Conservation (phyloP, 1,284 basidiomycete genomes). For the Mycosarcoma mackinlayi region DNA sequence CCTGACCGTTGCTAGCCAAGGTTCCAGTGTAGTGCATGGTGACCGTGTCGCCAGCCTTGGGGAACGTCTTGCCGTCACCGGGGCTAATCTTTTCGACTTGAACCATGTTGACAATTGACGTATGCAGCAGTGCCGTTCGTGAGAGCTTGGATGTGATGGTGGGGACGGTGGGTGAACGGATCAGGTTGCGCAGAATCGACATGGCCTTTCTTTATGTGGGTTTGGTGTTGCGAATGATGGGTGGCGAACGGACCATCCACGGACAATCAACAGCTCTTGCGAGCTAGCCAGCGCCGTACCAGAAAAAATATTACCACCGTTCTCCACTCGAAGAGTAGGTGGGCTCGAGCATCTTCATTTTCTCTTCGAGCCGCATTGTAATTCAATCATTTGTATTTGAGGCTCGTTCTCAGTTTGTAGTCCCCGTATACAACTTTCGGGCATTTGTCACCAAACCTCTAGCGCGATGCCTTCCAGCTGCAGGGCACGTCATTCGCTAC, state of each 20-base stretch:
- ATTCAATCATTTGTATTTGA: too few relatives aligned
- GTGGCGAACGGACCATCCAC: slow-evolving; percentile 33
- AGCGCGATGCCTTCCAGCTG: neutral
- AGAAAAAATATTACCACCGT: too few relatives aligned
- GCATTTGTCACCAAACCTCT: neutral
- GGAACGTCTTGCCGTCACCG: slow-evolving; percentile 68
- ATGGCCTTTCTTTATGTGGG: slow-evolving; percentile 1
- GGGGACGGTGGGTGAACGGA: neutral
- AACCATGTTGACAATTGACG: slow-evolving; percentile 43
- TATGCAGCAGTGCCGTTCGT: neutral
- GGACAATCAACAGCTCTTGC: neutral
- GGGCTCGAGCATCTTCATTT: slow-evolving; percentile 7
- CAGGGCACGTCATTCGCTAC: slow-evolving; percentile 6
- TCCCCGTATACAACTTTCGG: too few relatives aligned
- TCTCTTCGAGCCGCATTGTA: neutral
- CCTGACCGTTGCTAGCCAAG: slow-evolving; percentile 50
- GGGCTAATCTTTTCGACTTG: slow-evolving; percentile 63
- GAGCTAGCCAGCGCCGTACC: neutral
- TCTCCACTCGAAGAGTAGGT: too few relatives aligned
- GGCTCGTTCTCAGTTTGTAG: too few relatives aligned
- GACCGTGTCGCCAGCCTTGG: slow-evolving; percentile 62
- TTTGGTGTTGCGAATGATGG: neutral
- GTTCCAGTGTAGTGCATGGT: slow-evolving; percentile 66
- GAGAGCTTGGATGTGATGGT: neutral
- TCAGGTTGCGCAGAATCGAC: neutral